Evolutionary conservation across 805 yeast species (phyloP).

Genomic region (Kazachstania viticola): DNA sequence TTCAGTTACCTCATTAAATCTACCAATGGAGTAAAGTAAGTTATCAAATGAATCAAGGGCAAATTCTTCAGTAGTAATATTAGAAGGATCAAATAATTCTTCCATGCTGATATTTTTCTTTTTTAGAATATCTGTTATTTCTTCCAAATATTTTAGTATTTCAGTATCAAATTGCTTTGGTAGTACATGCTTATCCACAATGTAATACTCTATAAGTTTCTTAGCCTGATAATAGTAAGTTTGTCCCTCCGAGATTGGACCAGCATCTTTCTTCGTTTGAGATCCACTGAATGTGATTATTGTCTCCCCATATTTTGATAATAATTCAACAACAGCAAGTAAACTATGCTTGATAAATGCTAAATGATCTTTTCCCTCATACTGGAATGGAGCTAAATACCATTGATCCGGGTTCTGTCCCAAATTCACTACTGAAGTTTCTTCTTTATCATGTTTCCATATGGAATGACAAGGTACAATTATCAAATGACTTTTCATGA

Average conservation of each 20-base stretch:
- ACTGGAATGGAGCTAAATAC: constrained; percentile 57
- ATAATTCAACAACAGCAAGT: constrained; percentile 30
- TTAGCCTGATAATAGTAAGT: constrained; percentile 41
- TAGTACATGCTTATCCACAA: background rate
- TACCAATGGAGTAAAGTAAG: constrained; percentile 46
- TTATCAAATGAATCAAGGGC: constrained; percentile 78
- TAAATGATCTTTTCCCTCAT: constrained; percentile 56
- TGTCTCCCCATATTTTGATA: constrained; percentile 19
- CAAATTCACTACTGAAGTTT: constrained; percentile 15
- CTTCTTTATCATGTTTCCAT: constrained; percentile 30
- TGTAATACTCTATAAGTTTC: constrained; percentile 14
- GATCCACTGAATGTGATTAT: constrained; percentile 53
- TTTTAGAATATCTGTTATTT: constrained; percentile 1
- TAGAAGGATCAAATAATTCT: constrained; percentile 8
- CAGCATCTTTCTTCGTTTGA: constrained; percentile 47
- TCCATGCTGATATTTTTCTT: constrained; percentile 6
- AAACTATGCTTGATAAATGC: constrained; percentile 53
- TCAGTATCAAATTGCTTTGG: constrained; percentile 4
- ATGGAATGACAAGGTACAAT: constrained; percentile 55
- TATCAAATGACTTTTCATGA: constrained; percentile 24
- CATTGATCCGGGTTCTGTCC: constrained; percentile 48
- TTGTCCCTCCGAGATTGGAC: constrained; percentile 47
- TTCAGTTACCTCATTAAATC: constrained; percentile 37
- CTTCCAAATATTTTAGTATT: constrained; percentile 3
- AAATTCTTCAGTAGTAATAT: constrained; percentile 48